Conservation (phyloP, 164 flowering plant species). For the Santalum album region DNA sequence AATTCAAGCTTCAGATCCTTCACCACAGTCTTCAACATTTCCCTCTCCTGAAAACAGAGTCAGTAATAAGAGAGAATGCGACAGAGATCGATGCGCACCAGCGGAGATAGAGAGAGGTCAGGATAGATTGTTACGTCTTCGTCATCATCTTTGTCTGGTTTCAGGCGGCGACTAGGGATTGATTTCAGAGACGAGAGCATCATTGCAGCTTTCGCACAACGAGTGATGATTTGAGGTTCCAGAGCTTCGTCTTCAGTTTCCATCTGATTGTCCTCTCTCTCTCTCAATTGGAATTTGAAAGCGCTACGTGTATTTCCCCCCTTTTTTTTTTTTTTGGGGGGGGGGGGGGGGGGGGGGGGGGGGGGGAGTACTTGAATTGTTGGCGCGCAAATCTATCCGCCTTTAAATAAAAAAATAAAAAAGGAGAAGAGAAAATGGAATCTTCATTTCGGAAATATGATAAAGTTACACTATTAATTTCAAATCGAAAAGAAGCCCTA, state of each 20-base stretch:
- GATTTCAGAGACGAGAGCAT: slow-evolving; percentile 21
- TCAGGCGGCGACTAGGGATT: slow-evolving; percentile 3
- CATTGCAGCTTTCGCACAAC: slow-evolving; percentile 26
- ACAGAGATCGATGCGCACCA: no score
- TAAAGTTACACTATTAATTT: no score
- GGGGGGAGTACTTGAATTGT: no score
- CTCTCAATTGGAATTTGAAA: not conserved
- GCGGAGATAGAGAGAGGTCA: not conserved
- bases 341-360: no score
- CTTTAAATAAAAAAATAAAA: no score
- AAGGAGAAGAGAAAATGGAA: no score
- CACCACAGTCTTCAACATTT: slow-evolving; percentile 14
- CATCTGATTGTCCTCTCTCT: slow-evolving; percentile 9
- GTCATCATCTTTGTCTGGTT: not conserved
- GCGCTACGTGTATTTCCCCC: not conserved
- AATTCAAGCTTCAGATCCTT: slow-evolving; percentile 23
- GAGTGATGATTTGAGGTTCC: slow-evolving; percentile 15
- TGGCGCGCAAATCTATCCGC: no score
- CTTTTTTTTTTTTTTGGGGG: no score
- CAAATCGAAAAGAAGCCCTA: no score
- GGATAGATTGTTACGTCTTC: slow-evolving; percentile 6
- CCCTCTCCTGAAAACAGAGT: no score
- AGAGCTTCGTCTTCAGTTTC: slow-evolving; percentile 11
- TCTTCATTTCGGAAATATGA: no score
- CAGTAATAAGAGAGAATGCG: no score